Evolutionary conservation across 352 stramenopile species (phyloP).

Genomic region (Phytophthora capsici): DNA sequence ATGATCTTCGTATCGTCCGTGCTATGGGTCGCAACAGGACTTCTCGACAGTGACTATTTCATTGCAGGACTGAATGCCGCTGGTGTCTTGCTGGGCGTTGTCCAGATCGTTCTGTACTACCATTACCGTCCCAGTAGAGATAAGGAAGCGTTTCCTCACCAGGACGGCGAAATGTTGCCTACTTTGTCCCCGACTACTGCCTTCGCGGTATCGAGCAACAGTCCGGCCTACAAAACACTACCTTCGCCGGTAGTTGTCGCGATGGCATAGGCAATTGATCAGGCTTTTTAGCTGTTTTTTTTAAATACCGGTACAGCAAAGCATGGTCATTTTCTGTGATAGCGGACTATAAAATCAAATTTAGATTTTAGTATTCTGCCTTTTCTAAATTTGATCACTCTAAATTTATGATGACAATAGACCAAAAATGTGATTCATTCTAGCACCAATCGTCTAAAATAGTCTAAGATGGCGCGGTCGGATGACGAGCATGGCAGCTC

Average conservation of each 20-base stretch:
- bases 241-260: conserved; percentile 1
- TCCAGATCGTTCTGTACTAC: conserved; percentile 57
- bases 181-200: not conserved
- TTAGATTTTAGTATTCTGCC: too few relatives aligned
- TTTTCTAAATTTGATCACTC: too few relatives aligned
- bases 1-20: conserved; percentile 22
- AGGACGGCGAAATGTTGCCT: not conserved
- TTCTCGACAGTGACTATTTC: conserved; percentile 26
- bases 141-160: not conserved
- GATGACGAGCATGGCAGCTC: conserved; percentile 9
- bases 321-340: too few relatives aligned
- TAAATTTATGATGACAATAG: too few relatives aligned
- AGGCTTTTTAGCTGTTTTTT: too few relatives aligned
- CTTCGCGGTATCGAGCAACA: not conserved
- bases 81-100: conserved; percentile 32
- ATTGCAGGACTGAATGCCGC: conserved; percentile 31
- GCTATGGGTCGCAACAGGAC: conserved; percentile 22
- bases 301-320: too few relatives aligned
- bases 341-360: too few relatives aligned
- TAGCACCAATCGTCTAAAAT: not conserved
- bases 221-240: conserved; percentile 4
- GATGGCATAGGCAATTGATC: not conserved
- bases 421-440: too few relatives aligned
- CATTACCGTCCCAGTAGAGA: conserved; percentile 32
- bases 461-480: conserved; percentile 24